Base-by-base conservation (phyloP, 345 rosid species). In the Stellera chamaejasme region DNA sequence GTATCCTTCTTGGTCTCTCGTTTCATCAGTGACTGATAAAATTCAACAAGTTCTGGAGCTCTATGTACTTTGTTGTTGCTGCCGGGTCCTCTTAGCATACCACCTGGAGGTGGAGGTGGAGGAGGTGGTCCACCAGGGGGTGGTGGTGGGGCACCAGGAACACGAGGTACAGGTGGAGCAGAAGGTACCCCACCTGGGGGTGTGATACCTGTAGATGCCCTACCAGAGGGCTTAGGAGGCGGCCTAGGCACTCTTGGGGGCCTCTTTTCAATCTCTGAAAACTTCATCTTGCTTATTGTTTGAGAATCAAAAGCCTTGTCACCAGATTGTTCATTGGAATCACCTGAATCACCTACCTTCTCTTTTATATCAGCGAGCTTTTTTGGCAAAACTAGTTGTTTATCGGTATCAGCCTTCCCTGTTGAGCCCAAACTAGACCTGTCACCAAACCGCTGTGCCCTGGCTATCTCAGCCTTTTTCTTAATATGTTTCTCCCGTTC, bases 1-100 rank as follows among this genome's bases (percentile, higher is more conserved):
- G 87, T 60, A 44, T 93, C 97, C 81, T 84, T 93, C 85, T 87
- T 87, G 16, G 96, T 73, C 67, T 87, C 99, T 15, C 99, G 97
- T 75, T 87, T 93, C 97, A 93, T 93, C 83, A 93, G 69, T 32
- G 86, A 42, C 58, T 93, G 97, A 76, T 93, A 93, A 76, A 87
- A 89, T 74, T 93, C 96, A 61, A 93, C 97, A 8, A 93, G 71
- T 75, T 89, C 97, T 42, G 96, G 95, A 69, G 97, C 96, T 69
- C 92, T 69, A 71, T 87, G 95, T 63, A 93, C 97, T 77, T 93
- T 89, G 67, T 75, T 77, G 3, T 92, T 81, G 43, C 83, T 65
- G 69, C 87, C 90, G 0, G 75, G 75, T 59, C 82, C 96, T 77
- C 79, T 83, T 26, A 90, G 80, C 59, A 84, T 80, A 66, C 84